Conservation (phyloP, 2,329 filamentous ascomycete species). For the Epichloe scottii region DNA sequence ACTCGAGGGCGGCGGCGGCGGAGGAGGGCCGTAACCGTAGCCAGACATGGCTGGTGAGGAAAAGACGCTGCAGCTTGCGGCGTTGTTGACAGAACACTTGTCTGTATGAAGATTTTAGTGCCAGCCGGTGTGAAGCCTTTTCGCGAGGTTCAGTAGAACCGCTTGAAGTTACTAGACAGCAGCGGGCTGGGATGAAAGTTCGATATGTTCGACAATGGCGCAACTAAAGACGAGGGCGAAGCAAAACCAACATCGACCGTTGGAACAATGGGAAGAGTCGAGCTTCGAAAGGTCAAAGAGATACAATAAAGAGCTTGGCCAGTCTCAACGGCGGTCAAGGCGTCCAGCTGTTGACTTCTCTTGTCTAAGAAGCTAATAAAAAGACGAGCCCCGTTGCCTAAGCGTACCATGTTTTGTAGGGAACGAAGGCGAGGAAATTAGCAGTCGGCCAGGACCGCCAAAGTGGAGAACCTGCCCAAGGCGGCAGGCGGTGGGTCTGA, state of each 20-base stretch:
- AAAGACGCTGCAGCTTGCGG: slow-evolving; percentile 4
- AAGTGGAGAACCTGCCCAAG: background rate
- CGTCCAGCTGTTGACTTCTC: background rate
- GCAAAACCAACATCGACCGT: background rate
- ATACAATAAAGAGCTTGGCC: background rate
- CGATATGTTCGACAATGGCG: background rate
- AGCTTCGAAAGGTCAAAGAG: background rate
- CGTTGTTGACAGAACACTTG: slow-evolving; percentile 10
- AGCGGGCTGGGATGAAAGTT: background rate
- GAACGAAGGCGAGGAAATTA: too few relatives aligned
- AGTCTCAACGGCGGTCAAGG: background rate
- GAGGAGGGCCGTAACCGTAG: slow-evolving; percentile 40
- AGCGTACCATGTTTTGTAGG: too few relatives aligned
- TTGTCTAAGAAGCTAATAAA: too few relatives aligned
- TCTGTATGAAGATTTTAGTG: background rate
- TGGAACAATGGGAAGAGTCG: background rate
- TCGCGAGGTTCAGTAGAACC: background rate
- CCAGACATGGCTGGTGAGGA: slow-evolving; percentile 26
- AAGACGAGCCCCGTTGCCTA: too few relatives aligned
- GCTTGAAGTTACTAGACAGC: background rate
- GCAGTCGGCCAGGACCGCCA: background rate
- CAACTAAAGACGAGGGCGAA: background rate
- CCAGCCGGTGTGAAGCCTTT: background rate
- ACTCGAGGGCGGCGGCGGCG: slow-evolving; percentile 27
- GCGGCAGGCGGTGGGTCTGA: background rate